Evolutionary conservation across 75 land plant species (phyloP).

Genomic region (Selaginella moellendorffii): DNA sequence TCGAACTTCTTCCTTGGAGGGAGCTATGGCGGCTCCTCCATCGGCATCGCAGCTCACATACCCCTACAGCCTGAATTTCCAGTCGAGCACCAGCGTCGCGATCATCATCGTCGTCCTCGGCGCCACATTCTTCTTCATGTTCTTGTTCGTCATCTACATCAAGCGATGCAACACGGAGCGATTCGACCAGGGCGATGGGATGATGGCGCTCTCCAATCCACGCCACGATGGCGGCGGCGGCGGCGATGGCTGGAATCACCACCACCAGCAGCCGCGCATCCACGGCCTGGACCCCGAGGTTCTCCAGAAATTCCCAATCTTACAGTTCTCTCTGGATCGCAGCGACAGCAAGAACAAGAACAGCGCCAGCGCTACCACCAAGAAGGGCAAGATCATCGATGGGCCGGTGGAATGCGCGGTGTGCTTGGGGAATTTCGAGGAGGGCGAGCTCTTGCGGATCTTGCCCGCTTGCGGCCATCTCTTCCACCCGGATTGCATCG

Average conservation of each 20-base stretch:
- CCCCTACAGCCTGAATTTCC: background rate
- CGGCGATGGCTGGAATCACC: background rate
- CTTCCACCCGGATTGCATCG: conserved; percentile 57
- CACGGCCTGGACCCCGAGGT: background rate
- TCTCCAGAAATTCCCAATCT: background rate
- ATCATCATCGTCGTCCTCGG: background rate
- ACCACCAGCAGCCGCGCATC: background rate
- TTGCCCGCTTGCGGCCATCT: conserved; percentile 55
- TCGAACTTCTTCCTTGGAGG: no score
- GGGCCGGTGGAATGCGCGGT: conserved; percentile 31
- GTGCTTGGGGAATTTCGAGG: conserved; percentile 40
- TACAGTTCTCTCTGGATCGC: background rate
- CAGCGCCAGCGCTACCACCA: background rate
- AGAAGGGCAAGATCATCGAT: no score
- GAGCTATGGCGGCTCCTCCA: no score
- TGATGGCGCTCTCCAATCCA: no score
- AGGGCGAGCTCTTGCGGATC: conserved; percentile 28
- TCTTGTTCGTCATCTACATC: background rate
- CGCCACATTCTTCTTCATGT: background rate
- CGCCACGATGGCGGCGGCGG: no score
- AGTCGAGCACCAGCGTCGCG: background rate
- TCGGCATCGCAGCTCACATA: background rate
- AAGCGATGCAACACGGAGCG: background rate
- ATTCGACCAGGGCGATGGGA: background rate
- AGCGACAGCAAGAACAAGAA: background rate